Evolutionary conservation across 1,139 yeast species (phyloP), one percentile per base, ranked within the genome.

Genomic region (Yamadazyma atmosphaerica): DNA sequence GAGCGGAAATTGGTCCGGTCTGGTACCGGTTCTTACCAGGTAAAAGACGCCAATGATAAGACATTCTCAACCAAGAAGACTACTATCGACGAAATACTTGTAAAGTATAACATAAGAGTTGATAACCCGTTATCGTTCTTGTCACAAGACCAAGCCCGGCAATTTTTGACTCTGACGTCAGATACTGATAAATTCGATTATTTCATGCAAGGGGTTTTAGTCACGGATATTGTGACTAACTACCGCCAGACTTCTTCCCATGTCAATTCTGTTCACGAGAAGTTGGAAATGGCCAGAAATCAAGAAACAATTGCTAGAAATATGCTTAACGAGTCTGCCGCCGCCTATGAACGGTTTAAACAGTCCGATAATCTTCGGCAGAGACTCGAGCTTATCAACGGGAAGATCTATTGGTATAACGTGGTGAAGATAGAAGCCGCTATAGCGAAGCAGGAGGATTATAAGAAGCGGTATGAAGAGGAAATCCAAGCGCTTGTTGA

Each of bases 81-180:
- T 17, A 85, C 81, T 6, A 63, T 92, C 26, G 88, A 81, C 46
- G 77, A 76, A 10, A 83, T 92, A 8, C 62, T 89, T 31, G 80
- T 78, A 46, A 77, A 74, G 45, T 88, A 85, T 55, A 81, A 85
- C 33, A 83, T 92, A 34, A 81, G 89, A 2, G 83, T 92, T 15
- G 94, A 85, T 51, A 94, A 94, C 52, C 98, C 98, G 6, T 79
- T 94, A 76, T 88, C 96, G 2, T 86, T 94, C 51, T 68, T 94
- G 37, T 87, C 96, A 0, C 99, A 94, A 58, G 98, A 94, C 52
- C 86, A 84, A 44, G 98, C 99, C 1, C 76, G 96, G 48, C 86
- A 92, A 17, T 92, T 94, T 55, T 66, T 94, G 40, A 84, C 95
- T 0, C 79, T 81, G 19, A 79, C 92, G 3, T 74, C 86, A 2